Conservation (phyloP, 768 basidiomycete genomes). For the Asterophora lycoperdoides region DNA sequence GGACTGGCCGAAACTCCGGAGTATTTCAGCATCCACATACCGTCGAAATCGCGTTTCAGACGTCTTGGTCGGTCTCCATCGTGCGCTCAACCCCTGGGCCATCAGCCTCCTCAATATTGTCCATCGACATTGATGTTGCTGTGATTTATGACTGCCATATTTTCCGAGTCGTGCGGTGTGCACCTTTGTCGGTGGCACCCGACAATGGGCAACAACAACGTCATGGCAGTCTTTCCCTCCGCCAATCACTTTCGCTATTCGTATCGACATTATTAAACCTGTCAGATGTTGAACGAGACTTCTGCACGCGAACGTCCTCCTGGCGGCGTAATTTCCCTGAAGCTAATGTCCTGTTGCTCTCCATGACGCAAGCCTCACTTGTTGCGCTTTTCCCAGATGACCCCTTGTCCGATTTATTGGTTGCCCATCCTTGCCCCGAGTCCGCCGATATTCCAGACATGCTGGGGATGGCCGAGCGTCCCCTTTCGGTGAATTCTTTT, state of each 20-base stretch:
- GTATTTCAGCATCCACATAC: not conserved
- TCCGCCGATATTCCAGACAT: conserved; percentile 1
- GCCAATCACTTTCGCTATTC: not conserved
- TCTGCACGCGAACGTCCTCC: not conserved
- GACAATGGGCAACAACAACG: not conserved
- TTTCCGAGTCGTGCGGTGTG: not conserved
- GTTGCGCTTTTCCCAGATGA: not conserved
- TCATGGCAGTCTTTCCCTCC: not conserved
- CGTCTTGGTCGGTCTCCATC: not conserved
- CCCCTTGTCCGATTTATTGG: not conserved
- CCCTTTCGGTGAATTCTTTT: conserved; percentile 6
- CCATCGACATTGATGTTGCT: not conserved
- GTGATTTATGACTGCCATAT: not conserved
- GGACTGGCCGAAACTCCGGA: not conserved
- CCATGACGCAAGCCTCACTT: not conserved
- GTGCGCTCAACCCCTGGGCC: conserved; percentile 1
- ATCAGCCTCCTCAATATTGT: not conserved
- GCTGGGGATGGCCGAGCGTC: conserved; percentile 3
- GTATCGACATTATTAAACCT: not conserved
- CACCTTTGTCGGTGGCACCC: not conserved
- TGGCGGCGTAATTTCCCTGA: not conserved
- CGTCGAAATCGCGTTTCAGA: not conserved
- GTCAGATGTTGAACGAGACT: not conserved
- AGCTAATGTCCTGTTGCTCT: not conserved
- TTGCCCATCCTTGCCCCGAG: not conserved